Evolutionary conservation across 73 alveolate species (phyloP).

Genomic region (Paramecium biaurelia): DNA sequence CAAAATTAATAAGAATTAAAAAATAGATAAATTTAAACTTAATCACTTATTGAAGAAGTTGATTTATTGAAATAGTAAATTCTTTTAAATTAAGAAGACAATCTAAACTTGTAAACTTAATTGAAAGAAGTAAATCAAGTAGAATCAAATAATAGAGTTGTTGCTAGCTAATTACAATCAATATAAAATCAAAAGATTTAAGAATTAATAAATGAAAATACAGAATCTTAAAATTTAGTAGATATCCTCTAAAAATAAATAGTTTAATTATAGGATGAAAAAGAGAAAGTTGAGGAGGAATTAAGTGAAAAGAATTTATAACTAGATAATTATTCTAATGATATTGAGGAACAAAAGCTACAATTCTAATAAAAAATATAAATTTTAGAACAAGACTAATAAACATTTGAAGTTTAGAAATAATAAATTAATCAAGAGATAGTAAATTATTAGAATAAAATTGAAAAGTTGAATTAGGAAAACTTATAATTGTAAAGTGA

Average conservation of each 20-base stretch:
- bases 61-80: neutral
- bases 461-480: neutral
- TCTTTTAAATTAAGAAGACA: neutral
- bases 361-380: neutral
- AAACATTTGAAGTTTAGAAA: neutral
- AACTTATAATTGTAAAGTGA: neutral
- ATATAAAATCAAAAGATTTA: neutral
- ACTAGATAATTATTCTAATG: neutral
- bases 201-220: neutral
- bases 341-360: neutral
- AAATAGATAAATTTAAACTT: neutral
- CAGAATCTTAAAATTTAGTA: neutral
- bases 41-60: neutral
- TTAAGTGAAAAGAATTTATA: neutral
- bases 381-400: neutral
- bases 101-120: neutral
- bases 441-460: neutral
- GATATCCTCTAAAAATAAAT: neutral
- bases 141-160: neutral
- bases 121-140: neutral
- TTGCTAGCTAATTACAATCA: neutral
- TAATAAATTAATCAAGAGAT: neutral
- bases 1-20: neutral
- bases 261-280: neutral
- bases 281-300: neutral